Evolutionary conservation across 2,329 filamentous ascomycete species (phyloP).

Genomic region (Penicillium sp.): DNA sequence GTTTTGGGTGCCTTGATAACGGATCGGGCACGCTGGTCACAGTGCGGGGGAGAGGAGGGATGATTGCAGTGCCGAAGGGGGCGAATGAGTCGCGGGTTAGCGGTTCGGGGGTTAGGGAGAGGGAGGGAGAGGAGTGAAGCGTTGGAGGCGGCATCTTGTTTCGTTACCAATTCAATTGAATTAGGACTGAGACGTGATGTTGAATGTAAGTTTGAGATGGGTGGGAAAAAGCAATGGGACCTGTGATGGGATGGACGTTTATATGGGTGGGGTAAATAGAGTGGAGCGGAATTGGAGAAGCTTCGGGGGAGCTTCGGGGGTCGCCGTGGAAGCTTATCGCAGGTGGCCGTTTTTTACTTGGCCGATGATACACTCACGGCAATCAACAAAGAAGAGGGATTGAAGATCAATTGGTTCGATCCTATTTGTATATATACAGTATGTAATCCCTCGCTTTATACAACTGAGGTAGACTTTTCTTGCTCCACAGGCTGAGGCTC

Average conservation of each 20-base stretch:
- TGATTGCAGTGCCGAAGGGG: conserved; percentile 81
- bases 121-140: conserved; percentile 40
- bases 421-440: neutral
- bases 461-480: neutral
- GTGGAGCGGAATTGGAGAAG: neutral
- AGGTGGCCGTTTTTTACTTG: neutral
- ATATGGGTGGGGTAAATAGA: neutral
- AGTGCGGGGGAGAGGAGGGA: conserved; percentile 53
- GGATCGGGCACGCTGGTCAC: conserved; percentile 36
- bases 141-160: conserved; percentile 37
- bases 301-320: conserved; percentile 1
- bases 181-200: too few species aligned
- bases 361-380: too few species aligned
- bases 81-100: conserved; percentile 73
- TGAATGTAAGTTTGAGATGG: too few species aligned
- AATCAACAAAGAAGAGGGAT: neutral
- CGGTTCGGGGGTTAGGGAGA: conserved; percentile 63
- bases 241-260: neutral
- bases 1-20: conserved; percentile 52
- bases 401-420: neutral
- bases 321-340: conserved; percentile 2
- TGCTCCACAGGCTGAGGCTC: neutral
- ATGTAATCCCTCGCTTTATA: neutral
- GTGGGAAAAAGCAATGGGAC: neutral
- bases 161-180: neutral